These are phyloP conservation scores for Dioszegia hungarica DNA, from an alignment of 768 basidiomycete species.

Conservation along the genomic window DNA sequence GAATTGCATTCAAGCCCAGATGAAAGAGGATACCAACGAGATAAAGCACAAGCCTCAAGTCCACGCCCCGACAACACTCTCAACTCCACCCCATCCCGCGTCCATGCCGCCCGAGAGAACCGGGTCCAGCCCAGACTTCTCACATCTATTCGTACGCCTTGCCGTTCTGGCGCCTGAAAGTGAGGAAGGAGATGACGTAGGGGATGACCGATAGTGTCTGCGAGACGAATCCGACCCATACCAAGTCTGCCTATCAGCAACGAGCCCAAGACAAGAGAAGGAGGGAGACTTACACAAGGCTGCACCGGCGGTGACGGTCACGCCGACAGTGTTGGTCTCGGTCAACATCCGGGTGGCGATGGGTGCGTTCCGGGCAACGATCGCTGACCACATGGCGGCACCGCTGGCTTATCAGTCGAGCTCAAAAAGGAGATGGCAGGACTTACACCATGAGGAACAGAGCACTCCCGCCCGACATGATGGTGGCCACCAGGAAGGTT, in stretches of 20 bases:
- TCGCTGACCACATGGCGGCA: conserved; percentile 44
- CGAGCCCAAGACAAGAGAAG: no score
- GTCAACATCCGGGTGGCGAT: conserved; percentile 33
- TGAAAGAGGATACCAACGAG: no score
- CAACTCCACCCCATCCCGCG: not conserved
- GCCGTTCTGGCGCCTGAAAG: conserved; percentile 19
- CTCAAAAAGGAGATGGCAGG: not conserved
- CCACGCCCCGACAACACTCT: not conserved
- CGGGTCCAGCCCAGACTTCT: not conserved
- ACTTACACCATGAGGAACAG: conserved; percentile 39
- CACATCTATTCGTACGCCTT: not conserved
- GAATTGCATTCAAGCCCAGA: no score
- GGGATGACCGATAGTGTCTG: conserved; percentile 37
- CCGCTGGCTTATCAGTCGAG: conserved; percentile 23
- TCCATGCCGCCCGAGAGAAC: no score
- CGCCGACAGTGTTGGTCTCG: conserved; percentile 27
- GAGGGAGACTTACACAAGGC: conserved; percentile 37
- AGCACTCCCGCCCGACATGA: conserved; percentile 26
- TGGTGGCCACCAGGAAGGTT: conserved; percentile 39
- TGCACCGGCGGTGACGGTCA: conserved; percentile 35
- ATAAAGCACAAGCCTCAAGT: no score
- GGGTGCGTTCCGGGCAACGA: conserved; percentile 40
- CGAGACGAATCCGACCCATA: conserved; percentile 46
- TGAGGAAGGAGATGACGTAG: conserved; percentile 44
- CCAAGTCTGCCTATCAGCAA: conserved; percentile 31